Conservation (phyloP, 169 alveolate genomes). For the Plasmodium gallinaceum region DNA sequence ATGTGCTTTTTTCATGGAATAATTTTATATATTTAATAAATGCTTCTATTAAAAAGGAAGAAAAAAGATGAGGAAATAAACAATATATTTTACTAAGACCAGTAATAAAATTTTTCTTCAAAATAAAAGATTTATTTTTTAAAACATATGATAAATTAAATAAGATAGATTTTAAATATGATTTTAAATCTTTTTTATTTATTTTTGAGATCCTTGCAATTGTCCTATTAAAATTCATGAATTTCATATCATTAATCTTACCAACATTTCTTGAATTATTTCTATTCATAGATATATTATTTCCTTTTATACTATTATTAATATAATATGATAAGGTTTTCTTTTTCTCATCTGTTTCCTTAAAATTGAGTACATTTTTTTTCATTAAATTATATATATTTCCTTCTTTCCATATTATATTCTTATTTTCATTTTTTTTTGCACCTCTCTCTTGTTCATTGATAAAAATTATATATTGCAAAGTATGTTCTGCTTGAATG, state of each 20-base stretch:
- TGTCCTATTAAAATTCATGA: conserved; percentile 13
- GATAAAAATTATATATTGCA: conserved; percentile 13
- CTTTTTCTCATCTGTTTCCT: neutral
- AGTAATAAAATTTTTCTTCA: conserved; percentile 39
- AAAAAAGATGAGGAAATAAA: conserved; percentile 47
- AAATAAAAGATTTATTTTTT: conserved; percentile 28
- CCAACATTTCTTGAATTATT: neutral
- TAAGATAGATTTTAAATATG: conserved; percentile 38
- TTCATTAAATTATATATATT: neutral
- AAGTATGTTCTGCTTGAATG: conserved; percentile 24
- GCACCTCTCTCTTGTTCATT: conserved; percentile 33
- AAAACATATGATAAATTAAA: conserved; percentile 54
- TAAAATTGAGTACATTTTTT: neutral
- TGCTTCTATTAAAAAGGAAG: conserved; percentile 33
- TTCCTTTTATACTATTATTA: neutral
- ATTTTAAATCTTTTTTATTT: conserved; percentile 47
- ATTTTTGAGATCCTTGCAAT: conserved; percentile 21
- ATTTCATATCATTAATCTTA: neutral
- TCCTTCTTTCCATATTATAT: neutral
- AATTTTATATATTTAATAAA: conserved; percentile 36
- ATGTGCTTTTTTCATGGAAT: conserved; percentile 11
- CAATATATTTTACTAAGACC: conserved; percentile 70
- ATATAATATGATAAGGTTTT: neutral
- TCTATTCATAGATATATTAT: conserved; percentile 33
- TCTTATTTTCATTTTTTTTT: conserved; percentile 11